phyloP scores from a whole-genome alignment of 352 stramenopile species.

The Blastocystis hominis region DNA sequence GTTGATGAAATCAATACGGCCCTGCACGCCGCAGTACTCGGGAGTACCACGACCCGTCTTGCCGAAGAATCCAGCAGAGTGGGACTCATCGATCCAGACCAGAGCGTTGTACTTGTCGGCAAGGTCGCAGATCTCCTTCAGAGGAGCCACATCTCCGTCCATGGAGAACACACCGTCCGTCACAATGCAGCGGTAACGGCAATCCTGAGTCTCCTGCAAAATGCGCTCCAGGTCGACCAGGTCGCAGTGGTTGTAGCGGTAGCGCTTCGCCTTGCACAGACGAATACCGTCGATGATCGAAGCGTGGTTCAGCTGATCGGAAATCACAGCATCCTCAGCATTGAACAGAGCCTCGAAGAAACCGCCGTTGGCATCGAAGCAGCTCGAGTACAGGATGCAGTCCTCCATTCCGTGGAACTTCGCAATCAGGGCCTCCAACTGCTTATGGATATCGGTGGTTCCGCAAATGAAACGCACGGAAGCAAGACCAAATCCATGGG shows the following conservation, averaged over 20 bases:
- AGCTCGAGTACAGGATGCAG: constrained; percentile 82
- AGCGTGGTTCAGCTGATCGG: constrained; percentile 81
- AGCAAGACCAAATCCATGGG: constrained; percentile 77
- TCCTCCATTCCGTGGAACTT: constrained; percentile 84
- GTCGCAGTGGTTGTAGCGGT: constrained; percentile 84
- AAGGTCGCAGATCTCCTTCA: constrained; percentile 77
- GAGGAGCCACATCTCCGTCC: constrained; percentile 81
- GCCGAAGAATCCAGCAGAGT: constrained; percentile 83
- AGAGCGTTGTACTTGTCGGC: constrained; percentile 81
- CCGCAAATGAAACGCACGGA: constrained; percentile 85
- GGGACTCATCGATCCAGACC: constrained; percentile 83
- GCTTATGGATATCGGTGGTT: constrained; percentile 82
- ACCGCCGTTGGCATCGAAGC: constrained; percentile 83
- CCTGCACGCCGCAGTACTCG: constrained; percentile 78
- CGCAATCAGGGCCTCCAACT: constrained; percentile 75
- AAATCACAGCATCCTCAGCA: constrained; percentile 80
- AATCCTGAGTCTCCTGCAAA: constrained; percentile 77
- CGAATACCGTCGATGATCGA: constrained; percentile 83
- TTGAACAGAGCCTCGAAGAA: constrained; percentile 79
- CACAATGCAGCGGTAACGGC: constrained; percentile 76
- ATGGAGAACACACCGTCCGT: constrained; percentile 88
- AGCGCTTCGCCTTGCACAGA: constrained; percentile 80
- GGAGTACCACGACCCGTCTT: constrained; percentile 77
- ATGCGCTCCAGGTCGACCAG: constrained; percentile 78
- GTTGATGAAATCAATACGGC: constrained; percentile 82